These are phyloP conservation scores for Eimeria praecox DNA, from an alignment of 169 alveolate genomes.

Conservation along the genomic window DNA sequence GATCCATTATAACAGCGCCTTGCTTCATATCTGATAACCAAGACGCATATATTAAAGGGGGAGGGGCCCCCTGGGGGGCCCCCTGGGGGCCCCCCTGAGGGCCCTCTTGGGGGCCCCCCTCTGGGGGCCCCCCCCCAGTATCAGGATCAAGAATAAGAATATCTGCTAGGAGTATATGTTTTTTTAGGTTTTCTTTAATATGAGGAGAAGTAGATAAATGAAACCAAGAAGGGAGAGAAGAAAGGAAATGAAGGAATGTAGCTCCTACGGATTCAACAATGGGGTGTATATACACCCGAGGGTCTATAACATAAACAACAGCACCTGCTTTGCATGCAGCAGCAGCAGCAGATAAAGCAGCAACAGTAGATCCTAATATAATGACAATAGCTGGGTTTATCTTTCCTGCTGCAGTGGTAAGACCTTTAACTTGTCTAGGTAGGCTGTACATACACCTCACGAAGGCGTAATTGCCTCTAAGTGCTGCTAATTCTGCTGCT, in stretches of 20 bases:
- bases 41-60: neutral
- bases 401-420: slow-evolving; percentile 74
- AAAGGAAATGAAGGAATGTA: neutral
- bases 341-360: slow-evolving; percentile 89
- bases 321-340: slow-evolving; percentile 84
- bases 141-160: slow-evolving; percentile 2
- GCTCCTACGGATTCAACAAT: slow-evolving; percentile 2
- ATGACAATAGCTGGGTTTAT: slow-evolving; percentile 94
- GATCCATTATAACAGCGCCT: slow-evolving; percentile 1
- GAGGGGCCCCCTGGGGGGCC: neutral
- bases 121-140: neutral
- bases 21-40: neutral
- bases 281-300: neutral
- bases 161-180: neutral
- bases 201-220: neutral
- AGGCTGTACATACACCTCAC: neutral
- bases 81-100: slow-evolving; percentile 28
- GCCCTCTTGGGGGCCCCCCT: too few relatives aligned
- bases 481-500: neutral
- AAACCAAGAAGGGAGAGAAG: neutral
- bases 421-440: slow-evolving; percentile 11
- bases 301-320: neutral
- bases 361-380: slow-evolving; percentile 96
- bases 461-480: neutral
- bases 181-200: neutral